Evolutionary conservation across 371 early-diverging fungal genomes (phyloP).

Genomic region (Mucor sp.): DNA sequence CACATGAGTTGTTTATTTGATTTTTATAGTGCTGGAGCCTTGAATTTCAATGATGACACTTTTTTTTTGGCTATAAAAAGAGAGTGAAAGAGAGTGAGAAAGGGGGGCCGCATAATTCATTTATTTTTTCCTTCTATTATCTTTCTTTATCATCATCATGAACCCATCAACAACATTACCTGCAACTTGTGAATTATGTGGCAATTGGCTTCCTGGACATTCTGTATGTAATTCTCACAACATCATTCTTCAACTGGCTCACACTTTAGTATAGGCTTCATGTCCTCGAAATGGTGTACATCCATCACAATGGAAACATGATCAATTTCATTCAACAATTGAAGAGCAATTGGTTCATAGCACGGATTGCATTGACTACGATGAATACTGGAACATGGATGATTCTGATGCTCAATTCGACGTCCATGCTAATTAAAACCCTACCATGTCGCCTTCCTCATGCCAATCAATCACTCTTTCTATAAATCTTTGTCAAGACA

Average conservation of each 20-base stretch:
- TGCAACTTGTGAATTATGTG: slow-evolving; percentile 42
- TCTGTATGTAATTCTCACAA: slow-evolving; percentile 15
- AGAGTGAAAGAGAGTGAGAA: neutral
- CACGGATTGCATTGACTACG: neutral
- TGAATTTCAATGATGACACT: neutral
- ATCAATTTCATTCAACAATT: neutral
- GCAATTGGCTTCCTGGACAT: slow-evolving; percentile 37
- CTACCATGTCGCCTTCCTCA: neutral
- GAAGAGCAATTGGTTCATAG: neutral
- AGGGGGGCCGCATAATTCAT: neutral
- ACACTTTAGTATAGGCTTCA: slow-evolving; percentile 5
- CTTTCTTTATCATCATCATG: slow-evolving; percentile 1
- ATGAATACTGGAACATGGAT: neutral
- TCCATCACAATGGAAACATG: slow-evolving; percentile 28
- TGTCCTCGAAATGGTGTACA: slow-evolving; percentile 32
- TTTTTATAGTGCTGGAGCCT: neutral
- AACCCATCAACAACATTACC: slow-evolving; percentile 15
- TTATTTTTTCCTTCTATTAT: slow-evolving; percentile 1
- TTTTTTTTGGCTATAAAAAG: neutral
- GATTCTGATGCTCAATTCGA: neutral
- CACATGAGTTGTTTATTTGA: slow-evolving; percentile 1
- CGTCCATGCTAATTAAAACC: neutral
- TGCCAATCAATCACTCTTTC: neutral
- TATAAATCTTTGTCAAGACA: neutral
- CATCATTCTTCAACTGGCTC: neutral